phyloP scores from a whole-genome alignment of 2,329 filamentous ascomycete genomes.

The Ophiostoma montium region DNA sequence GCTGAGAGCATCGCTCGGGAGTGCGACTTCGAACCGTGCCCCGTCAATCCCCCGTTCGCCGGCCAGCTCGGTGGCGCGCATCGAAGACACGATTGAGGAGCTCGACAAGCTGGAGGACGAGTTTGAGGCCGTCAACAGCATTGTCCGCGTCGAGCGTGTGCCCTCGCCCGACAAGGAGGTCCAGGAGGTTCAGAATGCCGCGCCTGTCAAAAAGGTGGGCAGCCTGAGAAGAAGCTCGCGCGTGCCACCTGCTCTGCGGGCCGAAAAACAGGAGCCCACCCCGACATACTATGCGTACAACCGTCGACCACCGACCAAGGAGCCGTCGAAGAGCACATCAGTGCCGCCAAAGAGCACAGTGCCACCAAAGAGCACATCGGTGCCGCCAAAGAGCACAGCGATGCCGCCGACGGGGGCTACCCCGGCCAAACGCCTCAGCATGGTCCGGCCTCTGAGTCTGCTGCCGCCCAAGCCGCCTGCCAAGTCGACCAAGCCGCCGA shows the following conservation, averaged over 20 bases:
- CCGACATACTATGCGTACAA: not conserved
- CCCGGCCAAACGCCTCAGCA: conserved; percentile 16
- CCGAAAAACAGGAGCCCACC: not conserved
- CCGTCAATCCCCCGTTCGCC: conserved; percentile 9
- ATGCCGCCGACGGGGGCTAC: not conserved
- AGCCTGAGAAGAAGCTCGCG: conserved; percentile 26
- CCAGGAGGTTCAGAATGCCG: not conserved
- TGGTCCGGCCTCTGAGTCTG: conserved; percentile 26
- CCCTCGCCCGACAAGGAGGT: conserved; percentile 20
- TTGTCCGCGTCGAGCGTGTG: conserved; percentile 23
- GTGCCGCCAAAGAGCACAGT: too few species aligned
- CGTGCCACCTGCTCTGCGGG: conserved; percentile 10
- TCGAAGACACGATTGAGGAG: conserved; percentile 50
- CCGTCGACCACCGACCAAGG: not conserved
- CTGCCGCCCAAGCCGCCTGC: conserved; percentile 30
- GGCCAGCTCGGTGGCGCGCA: conserved; percentile 23
- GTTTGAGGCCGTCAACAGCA: conserved; percentile 37
- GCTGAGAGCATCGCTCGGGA: not conserved
- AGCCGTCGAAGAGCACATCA: not conserved
- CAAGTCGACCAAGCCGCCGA: conserved; percentile 41
- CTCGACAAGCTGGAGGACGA: conserved; percentile 48
- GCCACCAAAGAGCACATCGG: too few species aligned
- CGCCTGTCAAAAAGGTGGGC: conserved; percentile 4
- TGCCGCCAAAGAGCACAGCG: too few species aligned
- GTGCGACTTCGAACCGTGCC: not conserved